Evolutionary conservation across 148 eudicot species (phyloP).

Genomic region (Rhododendron simsii): DNA sequence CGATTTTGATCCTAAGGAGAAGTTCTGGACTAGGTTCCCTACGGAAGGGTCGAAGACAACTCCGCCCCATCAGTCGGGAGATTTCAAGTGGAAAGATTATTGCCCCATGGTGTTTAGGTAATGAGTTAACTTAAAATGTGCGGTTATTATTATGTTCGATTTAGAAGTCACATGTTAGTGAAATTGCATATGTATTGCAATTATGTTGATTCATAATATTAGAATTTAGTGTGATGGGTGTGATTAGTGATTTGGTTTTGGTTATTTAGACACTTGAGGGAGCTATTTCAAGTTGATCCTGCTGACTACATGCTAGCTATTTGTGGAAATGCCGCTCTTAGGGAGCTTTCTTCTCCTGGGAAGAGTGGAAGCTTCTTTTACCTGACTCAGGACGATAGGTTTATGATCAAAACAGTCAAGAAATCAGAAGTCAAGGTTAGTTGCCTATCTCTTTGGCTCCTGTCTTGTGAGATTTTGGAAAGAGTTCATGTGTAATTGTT

Average conservation of each 20-base stretch:
- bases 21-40: conserved; percentile 96
- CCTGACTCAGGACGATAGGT: conserved; percentile 89
- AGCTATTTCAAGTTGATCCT: conserved; percentile 86
- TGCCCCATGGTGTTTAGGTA: conserved; percentile 95
- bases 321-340: conserved; percentile 85
- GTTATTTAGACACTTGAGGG: conserved; percentile 66
- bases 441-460: conserved; percentile 20
- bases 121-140: background rate
- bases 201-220: background rate
- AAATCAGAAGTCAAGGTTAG: conserved; percentile 98
- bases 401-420: conserved; percentile 95
- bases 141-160: background rate
- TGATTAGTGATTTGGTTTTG: conserved; percentile 38
- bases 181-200: background rate
- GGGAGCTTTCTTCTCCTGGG: conserved; percentile 95
- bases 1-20: conserved; percentile 89
- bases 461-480: background rate
- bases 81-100: conserved; percentile 96
- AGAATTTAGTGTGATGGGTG: conserved; percentile 5
- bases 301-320: conserved; percentile 95
- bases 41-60: conserved; percentile 81
- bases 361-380: conserved; percentile 97
- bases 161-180: background rate
- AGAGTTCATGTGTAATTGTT: background rate
- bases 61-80: conserved; percentile 78